Evolutionary conservation across 306 rosid genomes (phyloP).

Genomic region (Lupinus albus): DNA sequence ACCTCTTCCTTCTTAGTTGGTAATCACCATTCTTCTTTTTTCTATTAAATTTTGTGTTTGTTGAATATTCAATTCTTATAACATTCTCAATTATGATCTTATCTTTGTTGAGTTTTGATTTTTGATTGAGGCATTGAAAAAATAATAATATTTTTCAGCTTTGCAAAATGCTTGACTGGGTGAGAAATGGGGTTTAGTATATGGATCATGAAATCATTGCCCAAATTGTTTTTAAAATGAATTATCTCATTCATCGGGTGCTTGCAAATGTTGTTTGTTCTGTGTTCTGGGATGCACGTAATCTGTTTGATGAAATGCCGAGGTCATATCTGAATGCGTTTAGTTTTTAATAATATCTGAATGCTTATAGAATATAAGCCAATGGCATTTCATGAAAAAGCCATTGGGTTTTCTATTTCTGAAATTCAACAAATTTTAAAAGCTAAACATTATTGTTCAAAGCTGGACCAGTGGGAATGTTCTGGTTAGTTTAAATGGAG

Average conservation of each 20-base stretch:
- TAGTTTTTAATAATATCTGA: too few relatives aligned
- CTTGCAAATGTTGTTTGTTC: too few relatives aligned
- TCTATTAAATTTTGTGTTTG: background rate
- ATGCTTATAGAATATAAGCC: background rate
- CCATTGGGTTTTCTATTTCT: constrained; percentile 1
- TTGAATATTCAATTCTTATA: background rate
- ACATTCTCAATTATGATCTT: too few relatives aligned
- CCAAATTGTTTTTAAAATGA: too few relatives aligned
- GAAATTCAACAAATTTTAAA: background rate
- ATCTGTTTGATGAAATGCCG: background rate
- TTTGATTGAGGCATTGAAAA: too few relatives aligned
- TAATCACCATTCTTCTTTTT: background rate
- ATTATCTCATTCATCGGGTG: too few relatives aligned
- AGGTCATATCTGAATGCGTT: background rate
- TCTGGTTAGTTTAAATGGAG: constrained; percentile 10
- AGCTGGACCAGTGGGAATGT: background rate
- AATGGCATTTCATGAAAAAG: constrained; percentile 1
- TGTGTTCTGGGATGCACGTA: background rate
- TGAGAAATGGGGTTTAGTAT: too few relatives aligned
- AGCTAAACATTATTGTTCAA: background rate
- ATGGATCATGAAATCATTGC: too few relatives aligned
- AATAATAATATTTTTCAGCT: too few relatives aligned
- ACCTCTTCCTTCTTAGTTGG: background rate
- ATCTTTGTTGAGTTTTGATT: background rate
- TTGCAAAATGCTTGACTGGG: too few relatives aligned